phyloP scores from a whole-genome alignment of 2,329 filamentous ascomycete species.

The Aspergillus versicolor region DNA sequence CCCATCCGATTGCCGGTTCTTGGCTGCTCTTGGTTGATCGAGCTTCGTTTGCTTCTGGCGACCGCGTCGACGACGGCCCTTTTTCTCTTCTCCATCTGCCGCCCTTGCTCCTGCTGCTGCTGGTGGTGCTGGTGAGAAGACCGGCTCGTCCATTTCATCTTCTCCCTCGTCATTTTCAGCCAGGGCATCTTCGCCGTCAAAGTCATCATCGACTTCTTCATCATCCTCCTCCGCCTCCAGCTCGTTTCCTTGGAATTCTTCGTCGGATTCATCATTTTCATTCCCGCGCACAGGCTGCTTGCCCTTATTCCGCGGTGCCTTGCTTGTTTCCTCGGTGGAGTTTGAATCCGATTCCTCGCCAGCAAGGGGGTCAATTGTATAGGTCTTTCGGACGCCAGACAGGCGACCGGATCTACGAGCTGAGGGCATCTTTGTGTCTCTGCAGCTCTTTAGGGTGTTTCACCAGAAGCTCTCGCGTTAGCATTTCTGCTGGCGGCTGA shows the following conservation, averaged over 20 bases:
- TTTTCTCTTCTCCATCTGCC: not conserved
- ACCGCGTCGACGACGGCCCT: not conserved
- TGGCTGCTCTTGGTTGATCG: constrained; percentile 8
- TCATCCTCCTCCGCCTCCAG: constrained; percentile 16
- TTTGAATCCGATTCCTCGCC: constrained; percentile 18
- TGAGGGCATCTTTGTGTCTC: constrained; percentile 23
- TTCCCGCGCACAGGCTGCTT: constrained; percentile 19
- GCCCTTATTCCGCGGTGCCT: constrained; percentile 16
- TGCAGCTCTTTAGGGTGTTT: not conserved
- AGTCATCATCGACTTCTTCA: constrained; percentile 16
- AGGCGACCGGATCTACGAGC: constrained; percentile 37
- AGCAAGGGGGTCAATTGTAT: constrained; percentile 37
- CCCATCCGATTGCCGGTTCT: constrained; percentile 21
- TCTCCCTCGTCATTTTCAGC: constrained; percentile 12
- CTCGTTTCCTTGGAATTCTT: constrained; percentile 30
- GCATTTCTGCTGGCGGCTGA: not conserved
- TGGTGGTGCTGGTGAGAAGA: not conserved
- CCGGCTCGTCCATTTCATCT: not conserved
- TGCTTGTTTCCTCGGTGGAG: not conserved
- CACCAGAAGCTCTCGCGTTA: not conserved
- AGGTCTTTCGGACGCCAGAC: constrained; percentile 31
- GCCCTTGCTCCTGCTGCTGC: not conserved
- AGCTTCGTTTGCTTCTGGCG: constrained; percentile 9
- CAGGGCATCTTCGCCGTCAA: constrained; percentile 16
- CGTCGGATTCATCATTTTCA: constrained; percentile 29